Evolutionary conservation across 352 stramenopile species (phyloP).

Genomic region (Pelagophyceae sp.): DNA sequence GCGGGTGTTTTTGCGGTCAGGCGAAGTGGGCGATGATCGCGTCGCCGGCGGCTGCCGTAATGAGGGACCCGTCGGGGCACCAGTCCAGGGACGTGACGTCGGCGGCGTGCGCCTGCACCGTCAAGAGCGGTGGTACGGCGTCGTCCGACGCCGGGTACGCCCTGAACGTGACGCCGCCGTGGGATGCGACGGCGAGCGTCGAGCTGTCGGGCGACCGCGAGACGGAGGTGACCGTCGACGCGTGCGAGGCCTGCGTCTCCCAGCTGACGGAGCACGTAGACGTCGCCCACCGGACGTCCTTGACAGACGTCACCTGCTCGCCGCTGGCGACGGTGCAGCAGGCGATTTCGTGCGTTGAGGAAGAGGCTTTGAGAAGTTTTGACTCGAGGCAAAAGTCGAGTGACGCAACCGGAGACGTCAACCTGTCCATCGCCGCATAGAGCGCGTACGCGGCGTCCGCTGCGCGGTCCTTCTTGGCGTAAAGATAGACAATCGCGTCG

Average conservation of each 20-base stretch:
- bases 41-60: too few relatives aligned
- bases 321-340: neutral
- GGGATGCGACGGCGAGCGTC: neutral
- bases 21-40: too few relatives aligned
- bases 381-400: neutral
- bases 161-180: neutral
- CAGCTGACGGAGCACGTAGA: neutral
- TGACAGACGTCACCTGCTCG: neutral
- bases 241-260: too few relatives aligned
- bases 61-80: too few relatives aligned
- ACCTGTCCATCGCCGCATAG: conserved; percentile 20
- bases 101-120: too few relatives aligned
- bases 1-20: too few relatives aligned
- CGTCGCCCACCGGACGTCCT: neutral
- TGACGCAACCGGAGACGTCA: neutral
- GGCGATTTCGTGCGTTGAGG: neutral
- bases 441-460: conserved; percentile 35
- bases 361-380: neutral
- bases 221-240: too few relatives aligned
- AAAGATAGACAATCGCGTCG: conserved; percentile 65
- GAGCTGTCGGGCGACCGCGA: neutral
- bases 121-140: too few relatives aligned
- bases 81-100: too few relatives aligned
- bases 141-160: too few relatives aligned
- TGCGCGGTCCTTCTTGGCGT: neutral